Evolutionary conservation across 495 filamentous ascomycete species (phyloP), one percentile per base, ranked within the genome.

Genomic region (Penicillium arizonense): DNA sequence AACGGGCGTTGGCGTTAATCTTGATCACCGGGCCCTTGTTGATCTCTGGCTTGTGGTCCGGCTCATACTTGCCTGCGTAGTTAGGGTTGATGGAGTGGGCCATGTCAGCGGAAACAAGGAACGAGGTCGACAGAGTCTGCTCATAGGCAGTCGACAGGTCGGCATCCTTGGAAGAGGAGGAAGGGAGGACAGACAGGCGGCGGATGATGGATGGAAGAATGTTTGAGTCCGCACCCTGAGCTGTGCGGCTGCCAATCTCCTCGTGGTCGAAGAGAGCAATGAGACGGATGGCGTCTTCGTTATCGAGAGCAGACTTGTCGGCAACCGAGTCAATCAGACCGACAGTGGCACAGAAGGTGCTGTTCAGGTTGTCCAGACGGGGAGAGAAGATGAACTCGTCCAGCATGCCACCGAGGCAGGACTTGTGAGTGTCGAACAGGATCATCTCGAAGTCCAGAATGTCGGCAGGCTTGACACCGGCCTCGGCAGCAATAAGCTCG

Each of bases 11-110:
- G 44, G 95, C 94, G 69, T 99, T 99, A 75, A 99, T 78, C 76
- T 99, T 99, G 75, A 99, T 89, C 36, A 97, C 92, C 13, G 89
- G 86, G 34, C 94, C 94, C 69, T 90, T 89, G 80, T 99, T 99
- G 79, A 97, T 92, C 63, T 94, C 87, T 4, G 95, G 94, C 47
- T 87, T 82, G 72, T 97, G 94, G 55, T 88, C 86, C 34, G 82
- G 67, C 75, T 99, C 94, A 70, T 97, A 96, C 73, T 97, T 97
- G 54, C 69, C 80, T 1, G 85, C 74, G 71, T 96, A 97, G 74
- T 99, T 99, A 33, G 94, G 94, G 68, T 99, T 87, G 13, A 97
- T 85, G 2, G 84, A 84, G 72, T 99, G 94, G 3, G 95, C 91
- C 92, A 97, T 97, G 68, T 99, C 94, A 35, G 95, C 95, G 7